A percentile compares a stretch with the other conserved stretches of the same genome.
Evolutionary conservation across 192 early-diverging fungal species (phyloP).

Genomic region (Bifiguratus adelaidae): DNA sequence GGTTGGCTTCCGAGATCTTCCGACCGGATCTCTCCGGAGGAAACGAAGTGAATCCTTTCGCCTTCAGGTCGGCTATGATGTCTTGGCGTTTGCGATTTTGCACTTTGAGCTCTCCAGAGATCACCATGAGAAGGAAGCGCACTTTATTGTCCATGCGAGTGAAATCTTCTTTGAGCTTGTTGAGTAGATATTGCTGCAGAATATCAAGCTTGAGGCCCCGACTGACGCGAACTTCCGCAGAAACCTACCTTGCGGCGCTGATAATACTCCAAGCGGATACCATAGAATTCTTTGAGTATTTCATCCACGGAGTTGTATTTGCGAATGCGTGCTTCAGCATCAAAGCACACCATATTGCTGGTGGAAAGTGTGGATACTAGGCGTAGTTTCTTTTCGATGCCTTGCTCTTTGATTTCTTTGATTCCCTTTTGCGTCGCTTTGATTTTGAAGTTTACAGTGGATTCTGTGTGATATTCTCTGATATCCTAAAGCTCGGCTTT

Average conservation of each 20-base stretch:
- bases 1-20: constrained; percentile 19
- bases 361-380: constrained; percentile 59
- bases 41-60: constrained; percentile 55
- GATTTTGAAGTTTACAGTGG: constrained; percentile 52
- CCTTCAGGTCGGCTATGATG: constrained; percentile 61
- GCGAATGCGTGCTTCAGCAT: constrained; percentile 72
- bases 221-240: background rate
- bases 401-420: constrained; percentile 61
- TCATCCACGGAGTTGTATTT: constrained; percentile 69
- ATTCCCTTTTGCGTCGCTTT: constrained; percentile 56
- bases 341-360: constrained; percentile 92
- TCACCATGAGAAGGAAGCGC: constrained; percentile 85
- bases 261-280: constrained; percentile 75
- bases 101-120: constrained; percentile 68
- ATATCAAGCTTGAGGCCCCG: constrained; percentile 1
- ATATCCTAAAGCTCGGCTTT: too few relatives aligned
- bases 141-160: constrained; percentile 71
- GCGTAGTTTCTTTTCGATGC: constrained; percentile 78
- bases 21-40: constrained; percentile 27
- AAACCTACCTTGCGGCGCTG: constrained; percentile 72
- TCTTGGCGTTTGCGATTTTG: constrained; percentile 79
- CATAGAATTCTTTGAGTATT: constrained; percentile 84
- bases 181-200: constrained; percentile 30
- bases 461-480: constrained; percentile 61
- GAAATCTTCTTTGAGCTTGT: constrained; percentile 52